Base-by-base conservation (phyloP, 2,329 filamentous ascomycete species). In the Pseudofabraea citricarpa region DNA sequence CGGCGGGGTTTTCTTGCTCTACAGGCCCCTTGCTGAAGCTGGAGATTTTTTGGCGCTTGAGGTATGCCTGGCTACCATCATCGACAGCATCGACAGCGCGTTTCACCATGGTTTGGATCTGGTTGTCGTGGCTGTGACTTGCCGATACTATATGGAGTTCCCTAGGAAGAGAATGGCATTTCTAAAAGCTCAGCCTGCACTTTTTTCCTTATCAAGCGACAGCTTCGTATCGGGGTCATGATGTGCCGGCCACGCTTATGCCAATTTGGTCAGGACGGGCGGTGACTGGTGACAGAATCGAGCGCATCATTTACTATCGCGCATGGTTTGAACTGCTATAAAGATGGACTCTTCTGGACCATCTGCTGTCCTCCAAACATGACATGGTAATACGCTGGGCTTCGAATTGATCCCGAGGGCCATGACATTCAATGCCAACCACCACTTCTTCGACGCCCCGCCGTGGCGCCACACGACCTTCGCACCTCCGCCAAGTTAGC, bases 11-110 rank as follows among this genome's bases (percentile, higher is more conserved):
- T 20, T 33, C 16, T 37, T 31, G 36, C 23, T 18, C 46, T 38
- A 35, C 74, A 12, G 78, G 75, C 2, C 72, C 63, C 45, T 80
- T 73, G 50, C 79, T 21, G 8, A 22, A 22, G 74, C 13, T 51
- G 18, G 52, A 52, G 23, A 62, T 54, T 36, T 58, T 64, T 44
- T 62, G 61, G 16, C 61, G 58, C 45, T 64, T 64, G 16, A 56
- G 46, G 46, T 60, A 63, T 19, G 59, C 58, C 20, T 59, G 50
- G 21, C 56, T 51, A 23, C 58, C 56, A 44, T 58, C 54, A n/a
- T 52, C 48, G 24, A 44, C 46, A 15, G 53, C 52, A 18, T 57
- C 56, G 13, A 51, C 52, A 24, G 48, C 40, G 45, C 59, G 47
- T 56, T 63, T 63, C 12, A 49, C 46, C 59, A 62, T 63, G 6